Percentiles rank a stretch among this genome's conserved stretches.
These are phyloP conservation scores for Coelastrella sp. DNA, from an alignment of 139 green algal species.

Conservation along the genomic window DNA sequence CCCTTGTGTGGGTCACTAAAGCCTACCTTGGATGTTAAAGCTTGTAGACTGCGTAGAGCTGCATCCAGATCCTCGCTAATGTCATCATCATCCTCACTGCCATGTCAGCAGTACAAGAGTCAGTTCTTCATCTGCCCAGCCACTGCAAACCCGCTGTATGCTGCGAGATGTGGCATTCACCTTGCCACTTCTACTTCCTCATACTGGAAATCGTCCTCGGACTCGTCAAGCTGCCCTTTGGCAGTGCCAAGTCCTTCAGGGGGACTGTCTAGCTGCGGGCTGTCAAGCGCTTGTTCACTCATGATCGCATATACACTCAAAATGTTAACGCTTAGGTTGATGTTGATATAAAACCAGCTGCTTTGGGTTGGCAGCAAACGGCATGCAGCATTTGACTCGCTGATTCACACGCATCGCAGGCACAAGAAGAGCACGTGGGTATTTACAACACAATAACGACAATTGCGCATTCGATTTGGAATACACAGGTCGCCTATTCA, in stretches of 20 bases:
- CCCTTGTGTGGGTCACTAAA: too few relatives aligned
- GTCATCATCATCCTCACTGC: constrained; percentile 71
- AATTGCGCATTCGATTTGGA: too few relatives aligned
- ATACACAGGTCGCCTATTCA: too few relatives aligned
- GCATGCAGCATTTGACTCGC: too few relatives aligned
- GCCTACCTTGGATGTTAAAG: constrained; percentile 65
- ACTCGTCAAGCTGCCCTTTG: constrained; percentile 57
- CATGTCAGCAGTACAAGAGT: background rate
- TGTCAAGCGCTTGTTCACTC: background rate
- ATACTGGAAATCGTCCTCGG: constrained; percentile 86
- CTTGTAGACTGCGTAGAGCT: constrained; percentile 72
- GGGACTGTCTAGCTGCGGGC: background rate
- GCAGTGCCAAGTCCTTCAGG: background rate
- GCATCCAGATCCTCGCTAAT: constrained; percentile 84
- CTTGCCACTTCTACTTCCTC: constrained; percentile 82
- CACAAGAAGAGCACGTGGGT: too few relatives aligned
- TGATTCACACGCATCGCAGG: too few relatives aligned
- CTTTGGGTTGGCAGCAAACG: too few relatives aligned
- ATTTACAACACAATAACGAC: too few relatives aligned
- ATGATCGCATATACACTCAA: background rate
- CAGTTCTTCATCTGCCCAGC: background rate
- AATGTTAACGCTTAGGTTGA: background rate
- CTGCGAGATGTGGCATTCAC: constrained; percentile 33
- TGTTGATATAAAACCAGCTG: too few relatives aligned
- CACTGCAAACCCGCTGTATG: background rate